Base-by-base conservation (phyloP, 768 basidiomycete genomes). In the Agrocybe pediades region DNA sequence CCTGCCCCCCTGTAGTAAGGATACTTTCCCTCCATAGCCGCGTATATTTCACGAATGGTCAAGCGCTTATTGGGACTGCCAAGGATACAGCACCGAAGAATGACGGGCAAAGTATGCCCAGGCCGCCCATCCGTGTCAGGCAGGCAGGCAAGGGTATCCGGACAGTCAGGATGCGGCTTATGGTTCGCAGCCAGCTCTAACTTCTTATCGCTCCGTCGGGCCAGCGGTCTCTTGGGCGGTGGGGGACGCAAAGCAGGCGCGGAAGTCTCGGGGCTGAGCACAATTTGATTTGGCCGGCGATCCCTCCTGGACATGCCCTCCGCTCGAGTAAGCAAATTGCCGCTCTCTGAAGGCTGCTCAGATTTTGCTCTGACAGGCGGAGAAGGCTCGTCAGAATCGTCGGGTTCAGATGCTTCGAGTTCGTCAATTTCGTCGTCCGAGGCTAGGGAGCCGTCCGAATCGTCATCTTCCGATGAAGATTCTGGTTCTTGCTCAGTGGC, bases 1-100 rank as follows among this genome's bases (percentile, higher is more conserved):
- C 90, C 90, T 33, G 90, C 88, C 15, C 83, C 86, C 68, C 79
- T 84, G 70, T 90, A 92, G 62, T 89, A 92, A 9, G 82, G 80
- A 63, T 92, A 92, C 69, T 92, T 92, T 26, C 80, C 79, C 73
- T 92, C 90, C 88, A 92, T 92, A 16, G 88, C 86, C 9, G 87
- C 87, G 61, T 92, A 92, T 53, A 92, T 92, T 63, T 92, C 90
- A 44, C 90, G 79, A 61, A 92, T 91, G 11, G 90, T 92, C 24
- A 92, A 75, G 20, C 89, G 83, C 63, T 86, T 84, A 57, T 83
- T 82, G 9, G 84, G 77, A 64, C 87, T 88, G 36, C 90, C 90
- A 43, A 92, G 74, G 61, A 92, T 92, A 23, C 90, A 87, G 62
- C 90, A 92, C 25, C 90, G 85, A 46, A 92, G 76, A 66, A 92